Conservation (phyloP, 352 stramenopile genomes). For the Phytophthora capsici region DNA sequence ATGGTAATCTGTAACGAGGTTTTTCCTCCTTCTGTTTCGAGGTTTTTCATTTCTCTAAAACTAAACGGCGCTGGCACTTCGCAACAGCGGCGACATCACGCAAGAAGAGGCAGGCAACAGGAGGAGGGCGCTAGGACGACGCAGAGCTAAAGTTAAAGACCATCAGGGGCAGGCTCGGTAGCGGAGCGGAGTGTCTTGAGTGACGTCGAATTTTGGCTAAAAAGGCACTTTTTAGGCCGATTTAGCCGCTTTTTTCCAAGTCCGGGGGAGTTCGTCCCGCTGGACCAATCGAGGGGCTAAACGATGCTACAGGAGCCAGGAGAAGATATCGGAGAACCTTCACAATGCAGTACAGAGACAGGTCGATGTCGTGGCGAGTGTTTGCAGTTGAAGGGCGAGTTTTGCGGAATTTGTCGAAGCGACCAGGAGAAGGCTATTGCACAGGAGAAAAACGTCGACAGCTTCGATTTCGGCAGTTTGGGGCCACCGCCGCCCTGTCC, state of each 20-base stretch:
- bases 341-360: slow-evolving; percentile 8
- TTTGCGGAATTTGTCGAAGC: slow-evolving; percentile 9
- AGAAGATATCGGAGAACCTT: slow-evolving; percentile 1
- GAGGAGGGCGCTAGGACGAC: not conserved
- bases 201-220: not conserved
- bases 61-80: slow-evolving; percentile 13
- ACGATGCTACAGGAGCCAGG: slow-evolving; percentile 14
- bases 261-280: slow-evolving; percentile 28
- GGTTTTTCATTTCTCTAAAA: slow-evolving; percentile 19
- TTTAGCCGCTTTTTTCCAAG: slow-evolving; percentile 8
- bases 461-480: slow-evolving; percentile 35
- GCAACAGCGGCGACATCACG: slow-evolving; percentile 7
- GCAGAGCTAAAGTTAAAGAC: slow-evolving; percentile 1
- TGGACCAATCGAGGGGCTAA: slow-evolving; percentile 9
- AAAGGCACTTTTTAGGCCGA: slow-evolving; percentile 7
- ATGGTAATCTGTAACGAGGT: slow-evolving; percentile 6
- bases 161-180: not conserved
- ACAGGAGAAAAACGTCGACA: slow-evolving; percentile 16
- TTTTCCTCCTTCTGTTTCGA: not conserved
- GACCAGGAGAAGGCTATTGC: slow-evolving; percentile 4
- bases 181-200: slow-evolving; percentile 3
- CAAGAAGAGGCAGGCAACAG: not conserved
- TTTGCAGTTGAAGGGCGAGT: not conserved
- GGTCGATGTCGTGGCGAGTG: slow-evolving; percentile 8
- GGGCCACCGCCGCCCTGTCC: slow-evolving; percentile 42